Conservation (phyloP, 805 yeast species). For the Kregervanrija fluxuum region DNA sequence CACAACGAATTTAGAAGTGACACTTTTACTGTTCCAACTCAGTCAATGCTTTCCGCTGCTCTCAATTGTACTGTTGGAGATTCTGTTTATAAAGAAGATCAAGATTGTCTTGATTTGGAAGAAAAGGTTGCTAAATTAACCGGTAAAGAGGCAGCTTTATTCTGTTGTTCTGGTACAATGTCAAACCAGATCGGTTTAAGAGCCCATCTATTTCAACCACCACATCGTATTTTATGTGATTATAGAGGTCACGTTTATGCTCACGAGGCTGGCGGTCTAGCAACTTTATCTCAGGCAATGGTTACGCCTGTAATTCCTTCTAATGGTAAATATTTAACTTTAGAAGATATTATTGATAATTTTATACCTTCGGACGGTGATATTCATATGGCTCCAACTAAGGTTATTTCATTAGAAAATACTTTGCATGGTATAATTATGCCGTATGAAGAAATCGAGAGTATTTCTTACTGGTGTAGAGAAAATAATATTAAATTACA, state of each 20-base stretch:
- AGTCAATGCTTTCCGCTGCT: constrained; percentile 60
- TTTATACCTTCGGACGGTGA: constrained; percentile 70
- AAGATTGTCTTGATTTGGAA: constrained; percentile 59
- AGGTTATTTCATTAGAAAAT: constrained; percentile 77
- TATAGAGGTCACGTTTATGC: constrained; percentile 76
- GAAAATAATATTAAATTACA: constrained; percentile 57
- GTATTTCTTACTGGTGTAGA: constrained; percentile 65
- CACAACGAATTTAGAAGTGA: constrained; percentile 63
- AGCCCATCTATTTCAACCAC: constrained; percentile 72
- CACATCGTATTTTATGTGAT: constrained; percentile 81
- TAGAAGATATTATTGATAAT: constrained; percentile 66
- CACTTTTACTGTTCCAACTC: constrained; percentile 86
- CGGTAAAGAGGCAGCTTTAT: constrained; percentile 76
- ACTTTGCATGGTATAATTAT: constrained; percentile 77
- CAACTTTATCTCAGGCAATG: constrained; percentile 87
- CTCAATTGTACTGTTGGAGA: constrained; percentile 64
- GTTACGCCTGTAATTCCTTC: constrained; percentile 74
- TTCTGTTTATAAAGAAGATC: constrained; percentile 83
- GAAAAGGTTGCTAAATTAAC: constrained; percentile 55
- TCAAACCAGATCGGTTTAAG: constrained; percentile 84
- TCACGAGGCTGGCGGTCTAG: constrained; percentile 88
- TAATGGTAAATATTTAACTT: constrained; percentile 69
- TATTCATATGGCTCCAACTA: constrained; percentile 85
- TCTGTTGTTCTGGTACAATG: constrained; percentile 83
- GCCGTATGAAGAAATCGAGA: constrained; percentile 71